These are phyloP conservation scores for Vicia faba DNA, from an alignment of 306 rosid species.

Conservation along the genomic window DNA sequence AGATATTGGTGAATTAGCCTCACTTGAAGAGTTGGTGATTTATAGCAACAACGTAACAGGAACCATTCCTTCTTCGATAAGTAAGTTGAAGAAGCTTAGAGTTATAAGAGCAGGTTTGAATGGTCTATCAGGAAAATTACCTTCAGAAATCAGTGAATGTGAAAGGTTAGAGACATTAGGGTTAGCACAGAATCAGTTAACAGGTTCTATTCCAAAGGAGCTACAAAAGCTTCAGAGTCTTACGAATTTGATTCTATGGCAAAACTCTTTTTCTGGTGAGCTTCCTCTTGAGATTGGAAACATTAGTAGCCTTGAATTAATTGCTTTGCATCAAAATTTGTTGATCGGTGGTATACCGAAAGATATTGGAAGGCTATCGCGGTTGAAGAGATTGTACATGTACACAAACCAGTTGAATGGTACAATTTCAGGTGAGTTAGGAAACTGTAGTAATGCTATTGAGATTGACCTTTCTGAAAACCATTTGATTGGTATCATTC, in stretches of 20 bases:
- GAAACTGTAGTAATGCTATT: conserved; percentile 64
- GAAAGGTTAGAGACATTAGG: conserved; percentile 65
- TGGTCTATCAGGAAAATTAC: conserved; percentile 60
- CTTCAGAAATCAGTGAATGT: conserved; percentile 58
- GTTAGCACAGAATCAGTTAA: conserved; percentile 65
- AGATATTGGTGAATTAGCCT: conserved; percentile 59
- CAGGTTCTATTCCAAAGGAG: conserved; percentile 65
- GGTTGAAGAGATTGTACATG: conserved; percentile 57
- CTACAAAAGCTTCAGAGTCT: conserved; percentile 69
- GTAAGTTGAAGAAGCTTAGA: conserved; percentile 61
- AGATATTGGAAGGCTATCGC: conserved; percentile 59
- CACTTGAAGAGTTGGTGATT: conserved; percentile 67
- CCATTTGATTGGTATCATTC: conserved; percentile 59
- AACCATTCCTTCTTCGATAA: conserved; percentile 55
- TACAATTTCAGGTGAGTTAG: conserved; percentile 64
- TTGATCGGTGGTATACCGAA: conserved; percentile 54
- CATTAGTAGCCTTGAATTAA: conserved; percentile 55
- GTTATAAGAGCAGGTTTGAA: conserved; percentile 70
- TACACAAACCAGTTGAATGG: conserved; percentile 77
- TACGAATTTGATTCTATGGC: conserved; percentile 64
- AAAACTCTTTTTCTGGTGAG: conserved; percentile 61
- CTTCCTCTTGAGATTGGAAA: conserved; percentile 76
- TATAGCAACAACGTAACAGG: conserved; percentile 75
- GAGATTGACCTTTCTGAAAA: conserved; percentile 80
- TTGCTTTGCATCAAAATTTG: conserved; percentile 68